A percentile compares a stretch with the other conserved stretches of the same genome.
Conservation (phyloP, 192 early-diverging fungal genomes). For the Obelidium mucronatum region DNA sequence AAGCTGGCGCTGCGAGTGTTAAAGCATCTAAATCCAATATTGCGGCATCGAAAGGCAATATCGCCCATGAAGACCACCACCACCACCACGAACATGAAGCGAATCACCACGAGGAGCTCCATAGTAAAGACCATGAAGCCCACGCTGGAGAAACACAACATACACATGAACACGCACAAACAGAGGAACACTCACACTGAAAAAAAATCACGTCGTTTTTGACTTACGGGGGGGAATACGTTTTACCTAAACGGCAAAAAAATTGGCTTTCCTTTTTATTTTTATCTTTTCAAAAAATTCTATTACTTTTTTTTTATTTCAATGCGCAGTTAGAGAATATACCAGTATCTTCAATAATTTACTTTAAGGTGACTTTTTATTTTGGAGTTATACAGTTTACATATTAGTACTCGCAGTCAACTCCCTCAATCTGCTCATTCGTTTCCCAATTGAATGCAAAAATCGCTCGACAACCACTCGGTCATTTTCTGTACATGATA, state of each 20-base stretch:
- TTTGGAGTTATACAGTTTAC: too few relatives aligned
- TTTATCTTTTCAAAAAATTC: not conserved
- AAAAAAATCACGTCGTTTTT: too few relatives aligned
- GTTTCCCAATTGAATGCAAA: slow-evolving; percentile 41
- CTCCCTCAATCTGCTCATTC: slow-evolving; percentile 34
- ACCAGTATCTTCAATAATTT: too few relatives aligned
- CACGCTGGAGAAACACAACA: too few relatives aligned
- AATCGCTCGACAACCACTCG: slow-evolving; percentile 49
- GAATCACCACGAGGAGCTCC: not conserved
- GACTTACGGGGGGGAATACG: too few relatives aligned
- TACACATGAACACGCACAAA: not conserved
- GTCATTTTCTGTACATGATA: slow-evolving; percentile 46
- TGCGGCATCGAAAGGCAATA: not conserved
- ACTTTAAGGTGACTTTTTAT: not conserved
- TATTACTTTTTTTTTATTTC: not conserved
- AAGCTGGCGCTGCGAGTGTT: slow-evolving; percentile 15
- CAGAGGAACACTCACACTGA: slow-evolving; percentile 7
- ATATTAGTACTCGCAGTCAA: too few relatives aligned
- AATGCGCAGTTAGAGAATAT: not conserved
- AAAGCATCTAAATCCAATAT: slow-evolving; percentile 13
- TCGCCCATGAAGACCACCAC: not conserved
- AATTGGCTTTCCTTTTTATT: not conserved
- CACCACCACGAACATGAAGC: not conserved
- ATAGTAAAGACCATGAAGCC: not conserved
- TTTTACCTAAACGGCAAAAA: too few relatives aligned